Base-by-base conservation (phyloP, 2,329 filamentous ascomycete species). In the Tolypocladium cylindrosporum region DNA sequence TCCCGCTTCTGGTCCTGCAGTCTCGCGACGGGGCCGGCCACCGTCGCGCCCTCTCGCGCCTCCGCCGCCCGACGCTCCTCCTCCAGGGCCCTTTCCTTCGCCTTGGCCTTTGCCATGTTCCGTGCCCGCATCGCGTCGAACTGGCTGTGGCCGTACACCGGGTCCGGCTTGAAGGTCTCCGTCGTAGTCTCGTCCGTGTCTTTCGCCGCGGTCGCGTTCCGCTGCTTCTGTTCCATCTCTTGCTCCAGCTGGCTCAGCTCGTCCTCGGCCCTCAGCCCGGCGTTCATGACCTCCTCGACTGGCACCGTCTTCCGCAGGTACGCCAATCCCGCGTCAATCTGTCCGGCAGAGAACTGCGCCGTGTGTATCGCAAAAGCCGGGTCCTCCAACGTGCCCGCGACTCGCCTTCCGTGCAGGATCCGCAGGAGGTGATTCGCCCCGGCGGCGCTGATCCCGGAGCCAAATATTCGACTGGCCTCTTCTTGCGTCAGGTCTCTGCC, bases 371-470 rank as follows among this genome's bases (percentile, higher is more conserved):
- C 70, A 54, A 81, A 75, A 5, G 71, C 72, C 2, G 84, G 84
- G 65, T 87, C 84, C 13, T 83, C 78, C 48, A 87, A 73, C 3
- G 84, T 86, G 40, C 85, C 85, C 9, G 84, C 83, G 27, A 88
- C 82, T 45, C 85, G 76, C 41, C 83, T 78, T 10, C 84, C 85
- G 66, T 88, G 85, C 14, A 87, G 69, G 55, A 87, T 80, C 56
- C 75, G 74, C 55, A 87, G 69, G 50, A 87, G 68, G 51, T 70
- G 71, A 66, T 86, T 86, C 24, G 78, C 84, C 6, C 68, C 65
- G 4, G 65, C 62, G 1, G 74, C 67, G 59, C 73, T 69, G 52
- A 85, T 72, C 14, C 72, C 70, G 6, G 74, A 65, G 1, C 82
- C 80, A 60, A 87, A 85, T 42, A 85, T 73, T 11, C 62, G 60